Evolutionary conservation across 805 yeast genomes (phyloP).

Genomic region (Pichia nakasei): DNA sequence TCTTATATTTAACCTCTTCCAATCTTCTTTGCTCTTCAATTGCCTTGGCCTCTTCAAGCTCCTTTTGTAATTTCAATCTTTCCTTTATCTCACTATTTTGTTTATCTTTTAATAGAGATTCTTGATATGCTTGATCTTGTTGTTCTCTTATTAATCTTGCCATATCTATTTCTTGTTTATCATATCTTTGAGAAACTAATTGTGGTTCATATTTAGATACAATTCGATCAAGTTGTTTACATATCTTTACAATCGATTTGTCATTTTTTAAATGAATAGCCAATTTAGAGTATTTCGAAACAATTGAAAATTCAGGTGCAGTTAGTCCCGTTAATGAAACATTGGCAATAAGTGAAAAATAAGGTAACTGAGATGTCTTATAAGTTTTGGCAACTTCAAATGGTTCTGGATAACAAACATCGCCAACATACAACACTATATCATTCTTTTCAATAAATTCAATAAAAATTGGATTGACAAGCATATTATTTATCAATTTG

Average conservation of each 20-base stretch:
- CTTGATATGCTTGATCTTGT: conserved; percentile 61
- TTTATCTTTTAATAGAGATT: conserved; percentile 48
- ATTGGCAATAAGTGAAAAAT: conserved; percentile 42
- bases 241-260: conserved; percentile 21
- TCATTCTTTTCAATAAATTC: conserved; percentile 33
- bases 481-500: conserved; percentile 17
- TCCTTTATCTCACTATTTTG: conserved; percentile 17
- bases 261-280: background rate
- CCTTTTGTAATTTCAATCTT: conserved; percentile 13
- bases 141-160: conserved; percentile 51
- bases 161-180: conserved; percentile 48
- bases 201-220: conserved; percentile 55
- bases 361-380: conserved; percentile 47
- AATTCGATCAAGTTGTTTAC: conserved; percentile 30
- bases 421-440: conserved; percentile 54
- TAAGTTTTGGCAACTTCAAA: conserved; percentile 55
- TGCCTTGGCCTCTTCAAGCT: conserved; percentile 14
- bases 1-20: background rate
- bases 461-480: conserved; percentile 32
- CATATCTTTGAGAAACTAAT: conserved; percentile 47
- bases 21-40: background rate
- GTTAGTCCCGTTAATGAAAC: conserved; percentile 45
- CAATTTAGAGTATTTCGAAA: conserved; percentile 31
- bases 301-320: conserved; percentile 39
- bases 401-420: conserved; percentile 54